These are phyloP conservation scores for Brachypodium distachyon DNA, from an alignment of 202 grass and related monocot genomes.

Conservation along the genomic window DNA sequence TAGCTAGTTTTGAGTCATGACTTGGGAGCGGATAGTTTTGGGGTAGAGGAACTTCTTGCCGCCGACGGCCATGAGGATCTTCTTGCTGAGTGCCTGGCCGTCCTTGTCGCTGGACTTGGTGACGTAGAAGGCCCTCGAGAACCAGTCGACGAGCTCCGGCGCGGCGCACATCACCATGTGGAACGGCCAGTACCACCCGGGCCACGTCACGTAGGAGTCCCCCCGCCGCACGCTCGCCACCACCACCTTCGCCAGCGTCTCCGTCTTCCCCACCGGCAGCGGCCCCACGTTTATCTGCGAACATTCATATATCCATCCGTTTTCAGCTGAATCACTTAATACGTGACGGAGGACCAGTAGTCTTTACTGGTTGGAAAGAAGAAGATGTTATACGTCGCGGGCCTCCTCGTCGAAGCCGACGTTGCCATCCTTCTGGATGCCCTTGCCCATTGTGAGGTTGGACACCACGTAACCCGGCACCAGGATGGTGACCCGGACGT, in stretches of 20 bases:
- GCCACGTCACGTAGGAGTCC: slow-evolving; percentile 60
- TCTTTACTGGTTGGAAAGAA: too few relatives aligned
- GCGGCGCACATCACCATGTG: slow-evolving; percentile 64
- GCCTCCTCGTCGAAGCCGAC: slow-evolving; percentile 60
- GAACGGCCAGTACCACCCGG: slow-evolving; percentile 72
- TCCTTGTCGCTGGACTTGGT: slow-evolving; percentile 27
- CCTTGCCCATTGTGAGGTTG: slow-evolving; percentile 89
- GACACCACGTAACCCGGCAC: slow-evolving; percentile 73
- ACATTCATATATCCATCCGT: background rate
- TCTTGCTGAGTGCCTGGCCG: slow-evolving; percentile 46
- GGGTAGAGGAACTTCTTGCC: slow-evolving; percentile 56
- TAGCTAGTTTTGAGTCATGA: background rate
- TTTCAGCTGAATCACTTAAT: too few relatives aligned
- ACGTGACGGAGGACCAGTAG: too few relatives aligned
- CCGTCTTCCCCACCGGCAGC: slow-evolving; percentile 57
- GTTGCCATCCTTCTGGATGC: slow-evolving; percentile 55
- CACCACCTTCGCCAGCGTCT: slow-evolving; percentile 49
- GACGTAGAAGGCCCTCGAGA: slow-evolving; percentile 47
- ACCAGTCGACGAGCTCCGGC: slow-evolving; percentile 60
- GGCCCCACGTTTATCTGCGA: slow-evolving; percentile 58
- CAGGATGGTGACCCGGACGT: slow-evolving; percentile 66
- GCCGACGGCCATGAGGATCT: slow-evolving; percentile 51
- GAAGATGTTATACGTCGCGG: slow-evolving; percentile 40
- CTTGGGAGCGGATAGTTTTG: slow-evolving; percentile 24
- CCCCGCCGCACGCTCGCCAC: slow-evolving; percentile 52